Conservation (phyloP, 495 filamentous ascomycete genomes). For the Penicillium maclennaniae region DNA sequence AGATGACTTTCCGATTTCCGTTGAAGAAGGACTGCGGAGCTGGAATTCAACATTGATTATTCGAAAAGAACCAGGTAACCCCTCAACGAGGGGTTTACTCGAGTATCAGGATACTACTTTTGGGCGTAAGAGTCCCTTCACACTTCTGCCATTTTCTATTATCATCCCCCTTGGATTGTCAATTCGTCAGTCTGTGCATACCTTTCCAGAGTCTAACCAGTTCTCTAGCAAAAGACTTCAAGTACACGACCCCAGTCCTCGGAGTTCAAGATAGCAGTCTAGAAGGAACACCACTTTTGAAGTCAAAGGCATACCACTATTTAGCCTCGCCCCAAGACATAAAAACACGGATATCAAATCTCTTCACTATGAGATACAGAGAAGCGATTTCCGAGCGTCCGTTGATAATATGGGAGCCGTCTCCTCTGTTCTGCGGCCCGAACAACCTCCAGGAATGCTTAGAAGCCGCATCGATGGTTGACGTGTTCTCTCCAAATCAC, state of each 20-base stretch:
- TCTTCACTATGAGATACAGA: conserved; percentile 11
- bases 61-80: conserved; percentile 69
- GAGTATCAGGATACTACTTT: conserved; percentile 32
- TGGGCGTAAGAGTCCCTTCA: conserved; percentile 33
- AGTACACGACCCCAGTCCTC: conserved; percentile 62
- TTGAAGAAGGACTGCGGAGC: conserved; percentile 51
- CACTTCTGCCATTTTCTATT: not conserved
- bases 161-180: not conserved
- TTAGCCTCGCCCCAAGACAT: conserved; percentile 61
- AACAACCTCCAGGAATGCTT: conserved; percentile 22
- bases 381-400: conserved; percentile 15
- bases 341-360: conserved; percentile 2
- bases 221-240: conserved; percentile 57
- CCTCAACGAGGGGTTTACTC: conserved; percentile 30
- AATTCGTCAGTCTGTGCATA: not conserved
- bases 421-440: conserved; percentile 24
- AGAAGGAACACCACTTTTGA: conserved; percentile 5
- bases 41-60: conserved; percentile 66
- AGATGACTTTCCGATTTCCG: conserved; percentile 64
- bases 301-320: conserved; percentile 62
- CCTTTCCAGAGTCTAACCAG: conserved; percentile 19
- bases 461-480: conserved; percentile 19
- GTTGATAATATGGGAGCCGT: conserved; percentile 38
- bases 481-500: conserved; percentile 39
- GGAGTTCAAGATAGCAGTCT: conserved; percentile 8